phyloP scores from a whole-genome alignment of 164 flowering plant genomes.

The Berberis thunbergii region DNA sequence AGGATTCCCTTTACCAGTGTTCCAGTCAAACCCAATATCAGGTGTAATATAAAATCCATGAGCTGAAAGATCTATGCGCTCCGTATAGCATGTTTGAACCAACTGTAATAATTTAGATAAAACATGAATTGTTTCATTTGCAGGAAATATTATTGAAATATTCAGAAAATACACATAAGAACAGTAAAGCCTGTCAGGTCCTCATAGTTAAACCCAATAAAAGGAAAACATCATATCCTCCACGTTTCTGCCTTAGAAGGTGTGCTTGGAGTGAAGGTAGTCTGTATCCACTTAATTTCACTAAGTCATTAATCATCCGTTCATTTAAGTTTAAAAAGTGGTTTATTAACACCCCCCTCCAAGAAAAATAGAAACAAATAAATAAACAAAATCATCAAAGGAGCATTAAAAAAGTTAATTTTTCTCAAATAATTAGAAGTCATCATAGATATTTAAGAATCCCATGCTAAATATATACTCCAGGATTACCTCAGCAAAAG shows the following conservation, averaged over 20 bases:
- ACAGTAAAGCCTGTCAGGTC: neutral
- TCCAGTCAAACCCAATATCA: conserved; percentile 86
- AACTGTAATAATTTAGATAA: conserved; percentile 36
- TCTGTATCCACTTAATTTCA: no score
- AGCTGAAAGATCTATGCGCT: conserved; percentile 88
- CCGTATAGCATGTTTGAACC: conserved; percentile 52
- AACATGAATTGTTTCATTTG: neutral
- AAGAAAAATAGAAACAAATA: no score
- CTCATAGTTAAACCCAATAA: no score
- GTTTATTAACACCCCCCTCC: no score
- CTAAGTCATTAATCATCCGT: no score
- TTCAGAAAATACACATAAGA: neutral
- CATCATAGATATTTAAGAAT: neutral
- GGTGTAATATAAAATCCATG: conserved; percentile 88
- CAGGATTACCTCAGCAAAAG: conserved; percentile 74
- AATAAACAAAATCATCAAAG: no score
- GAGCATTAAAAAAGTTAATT: neutral
- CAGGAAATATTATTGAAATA: neutral
- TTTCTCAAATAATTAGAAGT: neutral
- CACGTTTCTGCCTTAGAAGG: no score
- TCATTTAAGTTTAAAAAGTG: no score
- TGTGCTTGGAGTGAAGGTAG: no score
- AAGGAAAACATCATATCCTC: no score
- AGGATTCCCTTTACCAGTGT: conserved; percentile 65
- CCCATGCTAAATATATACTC: neutral